A percentile compares a stretch with the other conserved stretches of the same genome.
phyloP scores from a whole-genome alignment of 495 filamentous ascomycete genomes.

The Penicillium verhagenii region DNA sequence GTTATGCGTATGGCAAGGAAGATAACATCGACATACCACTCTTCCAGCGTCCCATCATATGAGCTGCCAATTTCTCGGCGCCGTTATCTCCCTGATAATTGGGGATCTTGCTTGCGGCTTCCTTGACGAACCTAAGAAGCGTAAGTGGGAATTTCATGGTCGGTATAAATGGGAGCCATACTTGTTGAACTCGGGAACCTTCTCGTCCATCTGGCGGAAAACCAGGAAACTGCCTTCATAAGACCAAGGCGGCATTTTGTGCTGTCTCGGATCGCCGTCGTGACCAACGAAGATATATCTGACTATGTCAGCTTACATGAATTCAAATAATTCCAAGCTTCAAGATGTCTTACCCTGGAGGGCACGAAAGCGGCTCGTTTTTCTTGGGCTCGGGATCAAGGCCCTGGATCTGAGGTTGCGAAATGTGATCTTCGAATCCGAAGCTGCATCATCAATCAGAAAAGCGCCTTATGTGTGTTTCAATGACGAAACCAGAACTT shows the following conservation, averaged over 20 bases:
- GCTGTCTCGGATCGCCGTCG: slow-evolving; percentile 10
- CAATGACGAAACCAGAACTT: not conserved
- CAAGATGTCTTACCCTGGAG: slow-evolving; percentile 20
- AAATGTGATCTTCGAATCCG: slow-evolving; percentile 32
- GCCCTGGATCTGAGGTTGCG: slow-evolving; percentile 30
- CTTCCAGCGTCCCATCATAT: slow-evolving; percentile 38
- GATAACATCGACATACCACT: slow-evolving; percentile 20
- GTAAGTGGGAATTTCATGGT: not conserved
- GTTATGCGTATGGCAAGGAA: not conserved
- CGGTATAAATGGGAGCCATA: slow-evolving; percentile 2
- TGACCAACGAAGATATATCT: slow-evolving; percentile 16
- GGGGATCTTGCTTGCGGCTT: not conserved
- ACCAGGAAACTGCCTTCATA: slow-evolving; percentile 39
- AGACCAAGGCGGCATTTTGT: slow-evolving; percentile 27
- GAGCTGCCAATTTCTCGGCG: slow-evolving; percentile 29
- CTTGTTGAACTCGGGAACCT: slow-evolving; percentile 32
- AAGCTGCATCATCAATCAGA: slow-evolving; percentile 27
- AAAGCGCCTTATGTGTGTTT: not conserved
- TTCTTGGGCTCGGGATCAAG: slow-evolving; percentile 15
- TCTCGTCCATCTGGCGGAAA: slow-evolving; percentile 35
- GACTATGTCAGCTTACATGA: not conserved
- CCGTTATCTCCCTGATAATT: slow-evolving; percentile 7
- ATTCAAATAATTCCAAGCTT: not conserved
- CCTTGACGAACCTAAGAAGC: slow-evolving; percentile 12
- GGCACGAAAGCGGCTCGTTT: slow-evolving; percentile 12